A percentile compares a stretch with the other conserved stretches of the same genome.
phyloP scores from a whole-genome alignment of 306 rosid genomes.

The Gastrolobium bilobum region DNA sequence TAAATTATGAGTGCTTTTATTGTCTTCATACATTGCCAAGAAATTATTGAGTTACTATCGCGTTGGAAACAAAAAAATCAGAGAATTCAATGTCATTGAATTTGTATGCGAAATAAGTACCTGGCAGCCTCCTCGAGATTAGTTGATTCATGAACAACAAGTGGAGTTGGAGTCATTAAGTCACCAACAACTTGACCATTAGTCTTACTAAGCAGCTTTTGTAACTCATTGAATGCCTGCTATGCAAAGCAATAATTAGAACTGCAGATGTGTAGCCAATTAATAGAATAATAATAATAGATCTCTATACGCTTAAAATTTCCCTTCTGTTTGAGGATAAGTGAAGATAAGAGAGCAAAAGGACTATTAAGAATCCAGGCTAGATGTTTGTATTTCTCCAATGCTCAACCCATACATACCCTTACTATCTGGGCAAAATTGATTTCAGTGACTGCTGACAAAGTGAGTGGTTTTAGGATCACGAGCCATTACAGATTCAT shows the following conservation, averaged over 20 bases:
- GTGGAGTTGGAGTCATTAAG: conserved; percentile 93
- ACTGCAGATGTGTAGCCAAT: background rate
- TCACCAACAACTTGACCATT: conserved; percentile 96
- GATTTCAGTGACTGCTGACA: conserved; percentile 6
- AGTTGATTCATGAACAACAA: conserved; percentile 84
- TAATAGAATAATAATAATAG: conserved; percentile 33
- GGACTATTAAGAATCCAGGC: conserved; percentile 1
- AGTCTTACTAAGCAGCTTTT: conserved; percentile 84
- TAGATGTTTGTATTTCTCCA: conserved; percentile 26
- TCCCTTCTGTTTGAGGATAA: conserved; percentile 33
- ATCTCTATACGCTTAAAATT: conserved; percentile 20
- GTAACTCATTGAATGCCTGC: conserved; percentile 92
- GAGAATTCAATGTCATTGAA: conserved; percentile 1
- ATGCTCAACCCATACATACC: conserved; percentile 18
- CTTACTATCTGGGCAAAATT: background rate
- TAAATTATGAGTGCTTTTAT: background rate
- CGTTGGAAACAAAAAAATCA: conserved; percentile 3
- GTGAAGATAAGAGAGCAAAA: background rate
- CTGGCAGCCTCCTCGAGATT: conserved; percentile 89
- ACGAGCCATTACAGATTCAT: conserved; percentile 24
- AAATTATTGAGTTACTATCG: background rate
- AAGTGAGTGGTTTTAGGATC: conserved; percentile 12
- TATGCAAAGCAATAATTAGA: conserved; percentile 60
- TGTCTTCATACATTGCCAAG: background rate
- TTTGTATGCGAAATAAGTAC: conserved; percentile 51